Percentiles rank a stretch among this genome's conserved stretches.
Conservation (phyloP, 306 rosid genomes). For the Myrica gale region DNA sequence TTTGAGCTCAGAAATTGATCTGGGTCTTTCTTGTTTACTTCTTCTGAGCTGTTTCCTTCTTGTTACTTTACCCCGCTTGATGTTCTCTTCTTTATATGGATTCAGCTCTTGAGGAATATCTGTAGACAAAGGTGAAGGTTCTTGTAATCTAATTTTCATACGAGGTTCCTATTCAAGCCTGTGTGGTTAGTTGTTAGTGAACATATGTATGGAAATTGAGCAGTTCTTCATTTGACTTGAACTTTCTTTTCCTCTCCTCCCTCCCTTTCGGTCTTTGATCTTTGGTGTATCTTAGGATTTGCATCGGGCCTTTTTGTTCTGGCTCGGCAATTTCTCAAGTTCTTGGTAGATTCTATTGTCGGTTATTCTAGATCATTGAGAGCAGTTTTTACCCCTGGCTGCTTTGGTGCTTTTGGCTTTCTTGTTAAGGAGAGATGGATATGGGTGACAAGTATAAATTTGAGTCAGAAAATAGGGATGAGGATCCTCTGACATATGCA, state of each 20-base stretch:
- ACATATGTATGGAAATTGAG: background rate
- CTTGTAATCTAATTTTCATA: background rate
- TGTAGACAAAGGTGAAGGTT: slow-evolving; percentile 21
- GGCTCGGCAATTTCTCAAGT: slow-evolving; percentile 30
- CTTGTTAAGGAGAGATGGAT: slow-evolving; percentile 48
- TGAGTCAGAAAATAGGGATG: slow-evolving; percentile 62
- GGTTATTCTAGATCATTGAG: slow-evolving; percentile 18
- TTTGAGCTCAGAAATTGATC: slow-evolving; percentile 36
- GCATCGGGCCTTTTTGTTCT: slow-evolving; percentile 6
- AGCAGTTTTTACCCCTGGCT: slow-evolving; percentile 29
- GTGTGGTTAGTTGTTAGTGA: slow-evolving; percentile 11
- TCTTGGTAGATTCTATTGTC: slow-evolving; percentile 23
- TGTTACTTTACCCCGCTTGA: slow-evolving; percentile 16
- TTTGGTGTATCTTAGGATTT: slow-evolving; percentile 24
- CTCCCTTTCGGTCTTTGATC: slow-evolving; percentile 6
- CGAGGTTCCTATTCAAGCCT: slow-evolving; percentile 25
- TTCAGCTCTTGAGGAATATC: background rate
- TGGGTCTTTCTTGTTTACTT: slow-evolving; percentile 24
- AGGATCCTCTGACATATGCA: slow-evolving; percentile 65
- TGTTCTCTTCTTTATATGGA: slow-evolving; percentile 17
- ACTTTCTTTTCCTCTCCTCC: slow-evolving; percentile 1
- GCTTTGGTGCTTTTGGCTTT: slow-evolving; percentile 33
- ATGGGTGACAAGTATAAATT: slow-evolving; percentile 70
- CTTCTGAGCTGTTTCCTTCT: slow-evolving; percentile 16
- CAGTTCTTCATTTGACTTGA: slow-evolving; percentile 18